phyloP scores from a whole-genome alignment of 2,329 filamentous ascomycete species.

The Ophiostoma populinum region DNA sequence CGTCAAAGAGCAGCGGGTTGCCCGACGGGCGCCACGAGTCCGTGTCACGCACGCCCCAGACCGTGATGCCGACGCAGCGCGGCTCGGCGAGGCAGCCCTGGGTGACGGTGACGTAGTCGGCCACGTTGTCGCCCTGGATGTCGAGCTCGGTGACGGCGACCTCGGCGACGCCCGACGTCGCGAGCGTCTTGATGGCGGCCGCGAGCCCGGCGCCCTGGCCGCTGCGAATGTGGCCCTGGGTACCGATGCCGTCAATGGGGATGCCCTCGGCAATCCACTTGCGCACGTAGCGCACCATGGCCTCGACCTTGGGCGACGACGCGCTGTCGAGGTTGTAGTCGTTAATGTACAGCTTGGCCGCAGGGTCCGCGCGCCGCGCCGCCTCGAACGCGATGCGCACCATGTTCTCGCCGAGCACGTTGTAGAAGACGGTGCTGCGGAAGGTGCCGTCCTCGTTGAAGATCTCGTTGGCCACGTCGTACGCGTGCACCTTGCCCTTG shows the following conservation, averaged over 20 bases:
- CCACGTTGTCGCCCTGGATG: conserved; percentile 36
- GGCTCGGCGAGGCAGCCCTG: conserved; percentile 38
- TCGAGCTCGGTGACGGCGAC: conserved; percentile 53
- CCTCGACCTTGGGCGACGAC: conserved; percentile 35
- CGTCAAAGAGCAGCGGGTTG: conserved; percentile 37
- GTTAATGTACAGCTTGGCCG: conserved; percentile 59
- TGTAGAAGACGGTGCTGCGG: conserved; percentile 45
- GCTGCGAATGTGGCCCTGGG: conserved; percentile 35
- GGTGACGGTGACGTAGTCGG: conserved; percentile 41
- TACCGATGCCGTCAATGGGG: conserved; percentile 48
- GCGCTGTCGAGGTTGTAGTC: conserved; percentile 52
- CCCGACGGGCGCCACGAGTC: conserved; percentile 33
- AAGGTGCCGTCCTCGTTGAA: conserved; percentile 43
- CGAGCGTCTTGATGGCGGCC: conserved; percentile 34
- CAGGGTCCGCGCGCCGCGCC: conserved; percentile 47
- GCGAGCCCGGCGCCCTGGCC: conserved; percentile 27
- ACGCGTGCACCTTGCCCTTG: conserved; percentile 45
- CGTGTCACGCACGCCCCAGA: conserved; percentile 37
- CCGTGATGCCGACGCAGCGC: conserved; percentile 49
- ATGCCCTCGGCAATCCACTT: conserved; percentile 44
- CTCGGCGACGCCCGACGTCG: conserved; percentile 30
- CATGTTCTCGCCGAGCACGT: conserved; percentile 52
- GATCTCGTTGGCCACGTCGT: conserved; percentile 50
- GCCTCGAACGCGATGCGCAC: conserved; percentile 53
- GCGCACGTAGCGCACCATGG: conserved; percentile 41